A percentile compares a stretch with the other conserved stretches of the same genome.
phyloP scores from a whole-genome alignment of 805 yeast genomes.

The Candida insectalens region DNA sequence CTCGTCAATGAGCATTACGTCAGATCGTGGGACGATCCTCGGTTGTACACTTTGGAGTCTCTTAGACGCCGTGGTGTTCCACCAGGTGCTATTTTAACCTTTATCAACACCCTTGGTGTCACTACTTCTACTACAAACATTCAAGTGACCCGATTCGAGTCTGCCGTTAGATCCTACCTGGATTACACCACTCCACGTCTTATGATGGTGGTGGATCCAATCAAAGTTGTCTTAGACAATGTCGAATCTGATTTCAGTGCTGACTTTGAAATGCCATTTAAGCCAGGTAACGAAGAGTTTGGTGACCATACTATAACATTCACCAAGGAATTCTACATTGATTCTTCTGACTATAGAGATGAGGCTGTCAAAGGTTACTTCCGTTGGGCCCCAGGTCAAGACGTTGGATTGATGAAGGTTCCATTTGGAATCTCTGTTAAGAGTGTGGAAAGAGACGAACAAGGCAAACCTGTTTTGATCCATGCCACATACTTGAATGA shows the following conservation, averaged over 20 bases:
- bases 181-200: constrained; percentile 91
- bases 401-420: constrained; percentile 90
- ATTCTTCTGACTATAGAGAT: constrained; percentile 78
- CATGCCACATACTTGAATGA: constrained; percentile 75
- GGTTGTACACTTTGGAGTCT: constrained; percentile 90
- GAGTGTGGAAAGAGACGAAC: constrained; percentile 48
- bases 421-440: constrained; percentile 73
- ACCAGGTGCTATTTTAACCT: constrained; percentile 92
- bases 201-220: constrained; percentile 86
- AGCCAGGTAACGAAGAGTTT: constrained; percentile 72
- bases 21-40: constrained; percentile 98
- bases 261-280: constrained; percentile 70
- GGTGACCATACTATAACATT: constrained; percentile 72
- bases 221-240: constrained; percentile 75
- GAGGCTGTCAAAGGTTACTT: constrained; percentile 64
- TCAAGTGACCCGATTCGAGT: constrained; percentile 83
- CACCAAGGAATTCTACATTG: constrained; percentile 72
- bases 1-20: constrained; percentile 75
- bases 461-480: constrained; percentile 59
- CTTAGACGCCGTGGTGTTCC: constrained; percentile 97
- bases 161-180: constrained; percentile 75
- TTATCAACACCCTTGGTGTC: constrained; percentile 92
- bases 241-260: constrained; percentile 67
- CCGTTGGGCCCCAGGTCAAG: constrained; percentile 88
- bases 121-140: constrained; percentile 90